Conservation (phyloP, 192 early-diverging fungal genomes). For the Rhizophagus clarus region DNA sequence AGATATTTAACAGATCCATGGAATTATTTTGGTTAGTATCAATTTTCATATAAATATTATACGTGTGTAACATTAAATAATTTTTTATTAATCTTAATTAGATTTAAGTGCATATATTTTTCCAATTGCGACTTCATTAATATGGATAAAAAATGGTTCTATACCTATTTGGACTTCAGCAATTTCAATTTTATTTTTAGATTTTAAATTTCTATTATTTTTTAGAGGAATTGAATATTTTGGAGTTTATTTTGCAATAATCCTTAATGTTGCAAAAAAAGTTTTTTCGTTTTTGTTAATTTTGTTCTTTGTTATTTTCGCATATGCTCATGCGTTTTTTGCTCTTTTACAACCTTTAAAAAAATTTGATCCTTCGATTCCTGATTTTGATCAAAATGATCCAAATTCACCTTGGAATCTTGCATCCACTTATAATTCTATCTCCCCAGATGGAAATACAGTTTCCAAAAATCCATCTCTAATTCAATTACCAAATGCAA, state of each 20-base stretch:
- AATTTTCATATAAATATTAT: background rate
- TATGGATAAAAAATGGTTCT: background rate
- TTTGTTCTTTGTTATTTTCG: background rate
- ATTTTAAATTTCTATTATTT: slow-evolving; percentile 3
- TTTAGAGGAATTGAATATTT: background rate
- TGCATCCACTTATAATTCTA: background rate
- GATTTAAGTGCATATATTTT: background rate
- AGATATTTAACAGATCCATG: background rate
- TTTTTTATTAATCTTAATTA: background rate
- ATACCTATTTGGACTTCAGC: background rate
- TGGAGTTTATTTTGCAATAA: slow-evolving; percentile 22
- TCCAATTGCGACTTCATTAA: background rate
- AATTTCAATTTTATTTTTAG: background rate
- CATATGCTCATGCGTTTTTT: slow-evolving; percentile 13
- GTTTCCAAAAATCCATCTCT: background rate
- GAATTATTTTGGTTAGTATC: background rate
- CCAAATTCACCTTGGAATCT: background rate
- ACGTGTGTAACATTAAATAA: background rate
- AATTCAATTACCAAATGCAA: background rate
- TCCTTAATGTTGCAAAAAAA: slow-evolving; percentile 1
- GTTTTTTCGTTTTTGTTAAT: background rate
- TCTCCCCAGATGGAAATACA: background rate
- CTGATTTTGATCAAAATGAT: background rate
- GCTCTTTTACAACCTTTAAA: background rate
- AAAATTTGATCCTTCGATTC: background rate